Base-by-base conservation (phyloP, 169 alveolate species). In the Condylostoma magnum region DNA sequence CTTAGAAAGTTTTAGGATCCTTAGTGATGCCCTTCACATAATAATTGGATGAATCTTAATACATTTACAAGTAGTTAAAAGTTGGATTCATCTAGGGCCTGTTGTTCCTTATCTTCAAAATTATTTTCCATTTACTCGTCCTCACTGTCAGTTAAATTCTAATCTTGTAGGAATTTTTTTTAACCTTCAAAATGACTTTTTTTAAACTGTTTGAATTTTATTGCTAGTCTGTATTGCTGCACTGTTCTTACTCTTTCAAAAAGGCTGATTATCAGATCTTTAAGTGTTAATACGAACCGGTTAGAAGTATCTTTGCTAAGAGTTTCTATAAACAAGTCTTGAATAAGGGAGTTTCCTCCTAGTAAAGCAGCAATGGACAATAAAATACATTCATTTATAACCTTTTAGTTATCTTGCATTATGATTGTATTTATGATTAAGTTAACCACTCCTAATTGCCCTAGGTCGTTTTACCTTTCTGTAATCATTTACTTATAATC, bases 271-370 rank as follows among this genome's bases (percentile, higher is more conserved):
- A 76, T 37, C 4, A 34, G n/a, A 38, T 75, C 60, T 20, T 67
- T 75, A n/a, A 79, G 25, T 12, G n/a, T 31, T 2, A 25, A 47
- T 5, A 75, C 56, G 69, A 79, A 66, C 38, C 31, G 31, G 67
- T 79, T 79, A 18, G 63, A 69, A 1, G 30, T 8, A 34, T 79
- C 86, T 28, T 53, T 60, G 6, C 12, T 6, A 28, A 79, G 46
- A 58, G 65, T 66, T 15, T 67, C 47, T 36, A 30, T 34, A 44
- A 79, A 73, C n/a, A 38, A 43, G 58, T 27, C 22, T 44, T 79
- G 54, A 4, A 68, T 36, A 36, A 20, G 30, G 5, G 53, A 4
- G 37, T 79, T 79, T 6, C 87, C 87, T 33, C 87, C 87, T 1
- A 79, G 48, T 25, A 79, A 47, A 3, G 36, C 44, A 12, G 87